These are phyloP conservation scores for Cladosporium sp. DNA, from an alignment of 2,329 filamentous ascomycete genomes.

Conservation along the genomic window DNA sequence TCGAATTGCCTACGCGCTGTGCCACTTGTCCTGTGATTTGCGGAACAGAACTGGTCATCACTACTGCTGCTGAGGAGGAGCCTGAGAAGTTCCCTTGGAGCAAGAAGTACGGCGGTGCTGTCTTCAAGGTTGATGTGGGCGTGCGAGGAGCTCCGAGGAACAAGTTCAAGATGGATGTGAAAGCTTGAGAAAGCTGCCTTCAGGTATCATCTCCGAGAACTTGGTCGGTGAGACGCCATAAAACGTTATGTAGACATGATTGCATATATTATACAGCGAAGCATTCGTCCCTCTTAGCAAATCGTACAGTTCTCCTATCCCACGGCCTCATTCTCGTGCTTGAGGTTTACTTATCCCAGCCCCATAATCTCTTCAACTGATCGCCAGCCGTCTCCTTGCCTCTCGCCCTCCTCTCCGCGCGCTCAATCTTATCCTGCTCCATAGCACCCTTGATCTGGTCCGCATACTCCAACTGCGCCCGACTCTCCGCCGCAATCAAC, in stretches of 20 bases:
- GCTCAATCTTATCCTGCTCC: constrained; percentile 52
- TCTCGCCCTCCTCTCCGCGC: constrained; percentile 54
- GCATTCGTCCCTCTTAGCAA: background rate
- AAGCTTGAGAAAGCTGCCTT: constrained; percentile 12
- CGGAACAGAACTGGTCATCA: constrained; percentile 72
- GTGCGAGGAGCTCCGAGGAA: constrained; percentile 60
- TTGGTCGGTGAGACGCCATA: background rate
- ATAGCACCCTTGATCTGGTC: constrained; percentile 52
- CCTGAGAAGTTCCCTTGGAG: constrained; percentile 61
- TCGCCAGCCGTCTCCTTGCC: constrained; percentile 45
- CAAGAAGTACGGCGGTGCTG: constrained; percentile 61
- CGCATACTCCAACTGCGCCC: constrained; percentile 58
- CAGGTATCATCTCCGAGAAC: background rate
- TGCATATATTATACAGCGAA: constrained; percentile 6
- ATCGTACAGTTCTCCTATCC: background rate
- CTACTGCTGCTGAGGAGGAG: constrained; percentile 66
- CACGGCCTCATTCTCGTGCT: background rate
- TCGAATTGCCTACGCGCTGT: constrained; percentile 71
- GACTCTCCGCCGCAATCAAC: constrained; percentile 59
- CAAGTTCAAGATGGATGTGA: constrained; percentile 52
- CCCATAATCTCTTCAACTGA: constrained; percentile 32
- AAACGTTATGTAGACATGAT: constrained; percentile 3
- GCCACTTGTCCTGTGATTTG: constrained; percentile 79
- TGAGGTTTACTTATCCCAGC: constrained; percentile 22
- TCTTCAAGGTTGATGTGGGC: constrained; percentile 76